Conservation (phyloP, 1,139 yeast genomes). For the Kodamaea plutei region DNA sequence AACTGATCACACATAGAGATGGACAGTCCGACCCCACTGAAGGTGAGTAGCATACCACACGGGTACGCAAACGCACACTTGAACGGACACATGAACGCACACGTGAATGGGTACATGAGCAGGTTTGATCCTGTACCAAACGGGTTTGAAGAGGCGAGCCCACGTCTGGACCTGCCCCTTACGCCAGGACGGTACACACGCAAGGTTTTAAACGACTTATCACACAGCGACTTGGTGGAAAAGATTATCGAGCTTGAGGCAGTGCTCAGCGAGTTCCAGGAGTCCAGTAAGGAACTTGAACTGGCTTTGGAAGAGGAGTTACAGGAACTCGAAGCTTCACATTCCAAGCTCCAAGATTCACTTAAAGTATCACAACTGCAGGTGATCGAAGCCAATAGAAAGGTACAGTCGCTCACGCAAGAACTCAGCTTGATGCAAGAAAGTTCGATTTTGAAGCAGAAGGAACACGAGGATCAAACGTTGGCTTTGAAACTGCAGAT, state of each 20-base stretch:
- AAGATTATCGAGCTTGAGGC: constrained; percentile 34
- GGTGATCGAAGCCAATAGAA: constrained; percentile 12
- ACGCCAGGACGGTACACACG: constrained; percentile 14
- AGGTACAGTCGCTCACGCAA: constrained; percentile 14
- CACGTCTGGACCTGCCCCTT: constrained; percentile 8
- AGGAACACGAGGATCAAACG: constrained; percentile 19
- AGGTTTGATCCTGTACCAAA: no score
- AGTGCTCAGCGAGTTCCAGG: constrained; percentile 40
- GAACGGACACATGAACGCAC: not conserved
- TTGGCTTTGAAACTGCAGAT: constrained; percentile 26
- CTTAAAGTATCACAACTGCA: constrained; percentile 16
- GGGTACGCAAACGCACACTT: no score
- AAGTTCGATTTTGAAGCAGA: constrained; percentile 12
- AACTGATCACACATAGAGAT: constrained; percentile 4
- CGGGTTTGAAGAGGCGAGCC: not conserved
- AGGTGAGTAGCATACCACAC: constrained; percentile 1
- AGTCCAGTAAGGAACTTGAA: constrained; percentile 41
- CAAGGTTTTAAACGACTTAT: constrained; percentile 15
- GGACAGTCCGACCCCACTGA: constrained; percentile 12
- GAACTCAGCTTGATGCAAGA: constrained; percentile 25
- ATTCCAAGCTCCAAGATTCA: constrained; percentile 16
- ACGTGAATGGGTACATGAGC: no score
- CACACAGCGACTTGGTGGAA: constrained; percentile 26
- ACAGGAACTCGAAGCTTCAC: constrained; percentile 28
- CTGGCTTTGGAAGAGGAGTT: constrained; percentile 44